Conservation (phyloP, 2,329 filamentous ascomycete genomes). For the Cercospora sojina region DNA sequence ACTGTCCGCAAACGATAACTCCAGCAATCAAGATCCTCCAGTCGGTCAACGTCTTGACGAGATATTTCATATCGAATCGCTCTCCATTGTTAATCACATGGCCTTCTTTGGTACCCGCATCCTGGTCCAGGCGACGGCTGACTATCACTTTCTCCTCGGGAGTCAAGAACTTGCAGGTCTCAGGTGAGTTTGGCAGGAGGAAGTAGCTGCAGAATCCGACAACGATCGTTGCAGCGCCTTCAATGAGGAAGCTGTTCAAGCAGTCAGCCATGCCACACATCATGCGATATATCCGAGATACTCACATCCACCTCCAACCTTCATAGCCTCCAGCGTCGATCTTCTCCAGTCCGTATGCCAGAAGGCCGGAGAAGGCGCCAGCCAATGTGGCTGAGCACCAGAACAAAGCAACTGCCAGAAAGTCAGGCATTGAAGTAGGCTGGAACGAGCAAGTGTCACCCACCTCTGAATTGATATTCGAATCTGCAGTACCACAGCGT, state of each 20-base stretch:
- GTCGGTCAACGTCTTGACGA: conserved; percentile 35
- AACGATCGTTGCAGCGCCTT: conserved; percentile 39
- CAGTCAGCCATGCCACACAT: neutral
- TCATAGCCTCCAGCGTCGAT: conserved; percentile 33
- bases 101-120: conserved; percentile 17
- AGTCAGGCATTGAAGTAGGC: neutral
- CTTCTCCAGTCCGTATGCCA: conserved; percentile 46
- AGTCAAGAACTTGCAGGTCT: conserved; percentile 56
- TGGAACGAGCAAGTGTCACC: neutral
- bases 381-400: conserved; percentile 51
- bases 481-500: conserved; percentile 48
- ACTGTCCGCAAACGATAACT: conserved; percentile 41
- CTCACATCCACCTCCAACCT: conserved; percentile 34
- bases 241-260: conserved; percentile 28
- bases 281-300: neutral
- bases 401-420: conserved; percentile 44
- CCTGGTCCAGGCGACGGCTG: conserved; percentile 40
- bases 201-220: conserved; percentile 45
- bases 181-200: conserved; percentile 60
- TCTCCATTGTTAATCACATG: conserved; percentile 43
- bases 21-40: conserved; percentile 48
- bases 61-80: conserved; percentile 31
- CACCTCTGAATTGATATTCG: conserved; percentile 44
- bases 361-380: conserved; percentile 53
- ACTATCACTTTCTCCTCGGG: conserved; percentile 44